Evolutionary conservation across 352 stramenopile species (phyloP), one percentile per base, ranked within the genome.

Genomic region (Phytophthora macrochlamydospora): DNA sequence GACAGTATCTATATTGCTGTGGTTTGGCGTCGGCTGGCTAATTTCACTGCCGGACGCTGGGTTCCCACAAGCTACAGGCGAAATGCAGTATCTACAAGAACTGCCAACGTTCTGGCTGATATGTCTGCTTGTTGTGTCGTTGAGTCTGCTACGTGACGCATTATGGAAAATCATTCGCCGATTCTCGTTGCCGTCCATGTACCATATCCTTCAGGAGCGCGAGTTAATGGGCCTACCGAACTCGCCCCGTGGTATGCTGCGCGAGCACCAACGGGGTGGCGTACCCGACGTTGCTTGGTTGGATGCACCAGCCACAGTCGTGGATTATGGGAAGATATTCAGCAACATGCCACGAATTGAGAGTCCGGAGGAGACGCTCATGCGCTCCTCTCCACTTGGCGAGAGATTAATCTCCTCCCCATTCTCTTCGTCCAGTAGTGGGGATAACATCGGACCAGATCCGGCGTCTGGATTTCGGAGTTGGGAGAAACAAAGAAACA

Each of bases 171-270:
- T 90, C 51, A 49, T 93, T 40, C 83, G 83, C 13, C 85, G 85
- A 4, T 65, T 91, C 49, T 73, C 65, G 29, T 81, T 81, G 9
- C 85, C 85, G 4, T 90, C 83, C 11, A 83, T 83, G 42, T 92
- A 93, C 46, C 85, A 93, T 51, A 93, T 93, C 53, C 50, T 93
- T 2, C 85, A 93, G 50, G 85, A 93, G 50, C 85, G 85, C 1
- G 85, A 93, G 43, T 75, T 81, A 53, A 72, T 93, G 51, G 73
- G 67, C 8, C 65, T 92, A 32, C 74, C 76, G 3, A 92, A 85
- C 43, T 90, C 83, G 4, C 83, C 83, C 13, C 75, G 76, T 31
- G 75, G 79, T 50, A 78, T 93, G 51, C 46, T 73, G n/a, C 69
- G 61, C 11, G 76, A 90, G 38, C 69, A 73, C 31, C 65, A 51